Evolutionary conservation across 75 land plant species (phyloP).

Genomic region (Picea glauca): DNA sequence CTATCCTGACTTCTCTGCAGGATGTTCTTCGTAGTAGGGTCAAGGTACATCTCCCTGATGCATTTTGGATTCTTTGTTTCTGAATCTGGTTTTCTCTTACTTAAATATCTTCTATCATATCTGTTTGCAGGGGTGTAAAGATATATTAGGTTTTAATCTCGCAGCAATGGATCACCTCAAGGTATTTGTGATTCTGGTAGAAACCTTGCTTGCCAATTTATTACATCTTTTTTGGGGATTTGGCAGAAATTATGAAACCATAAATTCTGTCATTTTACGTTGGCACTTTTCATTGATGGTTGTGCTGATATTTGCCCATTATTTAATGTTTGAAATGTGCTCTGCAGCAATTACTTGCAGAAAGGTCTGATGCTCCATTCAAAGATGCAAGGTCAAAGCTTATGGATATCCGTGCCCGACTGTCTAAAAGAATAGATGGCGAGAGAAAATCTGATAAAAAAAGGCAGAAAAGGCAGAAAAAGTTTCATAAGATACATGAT

Average conservation of each 20-base stretch:
- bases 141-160: constrained; percentile 84
- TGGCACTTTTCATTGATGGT: background rate
- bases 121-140: constrained; percentile 76
- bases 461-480: constrained; percentile 49
- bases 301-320: background rate
- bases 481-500: constrained; percentile 11
- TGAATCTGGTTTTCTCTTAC: background rate
- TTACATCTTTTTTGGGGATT: background rate
- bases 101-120: background rate
- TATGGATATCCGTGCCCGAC: constrained; percentile 58
- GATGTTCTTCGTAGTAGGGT: constrained; percentile 58
- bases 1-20: constrained; percentile 57
- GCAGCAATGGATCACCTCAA: constrained; percentile 98
- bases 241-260: background rate
- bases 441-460: constrained; percentile 24
- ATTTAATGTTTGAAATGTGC: background rate
- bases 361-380: constrained; percentile 82
- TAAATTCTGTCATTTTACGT: background rate
- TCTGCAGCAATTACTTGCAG: constrained; percentile 74
- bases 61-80: background rate
- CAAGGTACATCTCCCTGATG: constrained; percentile 49
- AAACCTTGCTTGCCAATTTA: constrained; percentile 1
- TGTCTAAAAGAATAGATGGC: constrained; percentile 43
- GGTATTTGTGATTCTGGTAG: constrained; percentile 34
- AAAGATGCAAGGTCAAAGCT: constrained; percentile 72